These are phyloP conservation scores for Neonectria neomacrospora DNA, from an alignment of 2,329 filamentous ascomycete genomes.

Conservation along the genomic window DNA sequence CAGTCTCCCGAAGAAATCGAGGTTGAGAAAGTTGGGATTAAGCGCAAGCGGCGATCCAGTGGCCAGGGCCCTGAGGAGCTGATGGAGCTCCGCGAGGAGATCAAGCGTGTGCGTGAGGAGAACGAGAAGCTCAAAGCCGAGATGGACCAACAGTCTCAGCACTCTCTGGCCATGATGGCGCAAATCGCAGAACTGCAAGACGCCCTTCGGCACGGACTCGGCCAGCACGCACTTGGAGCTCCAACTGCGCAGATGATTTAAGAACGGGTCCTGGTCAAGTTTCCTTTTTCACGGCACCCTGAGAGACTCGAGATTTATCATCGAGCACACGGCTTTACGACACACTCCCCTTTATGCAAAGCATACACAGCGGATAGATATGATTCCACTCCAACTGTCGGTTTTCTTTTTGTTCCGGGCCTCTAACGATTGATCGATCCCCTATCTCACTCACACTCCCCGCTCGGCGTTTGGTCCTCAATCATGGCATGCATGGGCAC, in stretches of 20 bases:
- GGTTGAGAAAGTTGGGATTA: constrained; percentile 57
- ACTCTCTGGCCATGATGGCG: constrained; percentile 60
- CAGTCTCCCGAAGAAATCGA: constrained; percentile 60
- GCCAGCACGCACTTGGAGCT: constrained; percentile 48
- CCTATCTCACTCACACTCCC: constrained; percentile 23
- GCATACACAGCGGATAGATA: constrained; percentile 22
- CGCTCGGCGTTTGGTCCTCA: constrained; percentile 36
- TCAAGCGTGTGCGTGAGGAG: constrained; percentile 74
- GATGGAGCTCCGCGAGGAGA: constrained; percentile 68
- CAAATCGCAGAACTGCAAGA: constrained; percentile 61
- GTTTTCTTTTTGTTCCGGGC: constrained; percentile 3
- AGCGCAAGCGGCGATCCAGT: constrained; percentile 58
- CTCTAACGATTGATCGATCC: constrained; percentile 1
- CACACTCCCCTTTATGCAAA: constrained; percentile 7
- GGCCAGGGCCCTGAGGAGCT: constrained; percentile 57
- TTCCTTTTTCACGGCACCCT: constrained; percentile 8
- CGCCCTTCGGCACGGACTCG: constrained; percentile 51
- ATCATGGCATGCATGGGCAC: constrained; percentile 23
- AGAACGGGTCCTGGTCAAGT: not conserved
- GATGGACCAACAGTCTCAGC: constrained; percentile 60
- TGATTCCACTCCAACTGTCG: constrained; percentile 7
- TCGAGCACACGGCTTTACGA: constrained; percentile 15
- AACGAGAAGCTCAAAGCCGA: constrained; percentile 68
- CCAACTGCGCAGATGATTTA: constrained; percentile 57
- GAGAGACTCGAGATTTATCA: constrained; percentile 1